Base-by-base conservation (phyloP, 2,329 filamentous ascomycete genomes). In the Claviceps lovelessii region DNA sequence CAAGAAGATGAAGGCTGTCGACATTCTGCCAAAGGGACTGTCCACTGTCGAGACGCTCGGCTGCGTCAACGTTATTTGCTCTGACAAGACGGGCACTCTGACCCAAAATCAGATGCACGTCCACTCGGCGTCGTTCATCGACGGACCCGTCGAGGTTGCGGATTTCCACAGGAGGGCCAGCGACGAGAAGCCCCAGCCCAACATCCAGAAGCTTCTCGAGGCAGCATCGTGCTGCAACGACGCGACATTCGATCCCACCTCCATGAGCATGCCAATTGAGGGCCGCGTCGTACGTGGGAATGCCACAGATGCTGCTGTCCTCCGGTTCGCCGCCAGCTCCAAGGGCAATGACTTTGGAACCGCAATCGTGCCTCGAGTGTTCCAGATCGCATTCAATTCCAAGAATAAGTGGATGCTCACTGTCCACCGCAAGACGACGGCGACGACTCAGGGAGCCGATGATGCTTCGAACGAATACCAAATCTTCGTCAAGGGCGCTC, bases 401-500 rank as follows among this genome's bases (percentile, higher is more conserved):
- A 75, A 74, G 62, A 75, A 73, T 60, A 76, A 76, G 55, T 76
- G 69, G 65, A 75, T 75, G 71, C 64, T 76, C n/a, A 72, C 69
- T 0, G 60, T 68, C n/a, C 68, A 66, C 49, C 57, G 59, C 31
- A 58, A 67, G 13, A 58, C 62, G 13, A 58, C 59, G 6, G 2
- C 35, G 33, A 35, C 33, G 33, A 35, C 33, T 5, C 56, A 63
- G 15, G 10, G 10, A 8, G 67, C 66, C 47, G 55, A 60, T 47
- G 55, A 60, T 1, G 54, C 57, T 1, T 48, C 55, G 13, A 61
- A 58, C 9, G 49, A 62, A 11, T 74, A 72, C 53, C 68, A 73
- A 33, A 65, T 77, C 5, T 73, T 74, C 55, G 70, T 79, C 60
- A 79, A 79, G 64, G 76, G 76, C 37, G 76, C 76, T 0, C 76